Percentiles rank a stretch among this genome's conserved stretches.
Conservation (phyloP, 2,329 filamentous ascomycete genomes). For the Fusarium sp. region DNA sequence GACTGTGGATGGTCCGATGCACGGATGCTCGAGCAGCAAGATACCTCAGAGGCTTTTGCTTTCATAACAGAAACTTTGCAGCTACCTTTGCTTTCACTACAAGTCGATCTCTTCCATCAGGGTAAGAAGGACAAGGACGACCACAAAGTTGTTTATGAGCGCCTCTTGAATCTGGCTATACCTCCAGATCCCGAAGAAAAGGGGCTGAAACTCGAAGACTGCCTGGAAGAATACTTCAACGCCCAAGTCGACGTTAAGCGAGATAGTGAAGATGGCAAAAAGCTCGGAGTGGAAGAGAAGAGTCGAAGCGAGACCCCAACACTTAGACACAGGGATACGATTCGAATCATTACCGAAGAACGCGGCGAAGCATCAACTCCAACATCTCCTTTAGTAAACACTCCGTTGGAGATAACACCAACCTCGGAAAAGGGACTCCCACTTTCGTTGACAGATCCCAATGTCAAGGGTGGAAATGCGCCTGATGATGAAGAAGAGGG, state of each 20-base stretch:
- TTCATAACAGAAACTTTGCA: conserved; percentile 94
- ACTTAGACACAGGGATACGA: conserved; percentile 49
- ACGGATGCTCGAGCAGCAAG: conserved; percentile 82
- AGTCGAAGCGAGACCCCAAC: conserved; percentile 41
- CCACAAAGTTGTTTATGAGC: conserved; percentile 94
- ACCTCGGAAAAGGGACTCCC: conserved; percentile 30
- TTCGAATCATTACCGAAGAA: conserved; percentile 53
- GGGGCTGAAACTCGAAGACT: conserved; percentile 86
- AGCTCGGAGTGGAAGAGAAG: conserved; percentile 50
- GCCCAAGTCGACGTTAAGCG: conserved; percentile 89
- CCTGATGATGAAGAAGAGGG: conserved; percentile 33
- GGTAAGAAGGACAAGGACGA: conserved; percentile 88
- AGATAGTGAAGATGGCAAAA: conserved; percentile 71
- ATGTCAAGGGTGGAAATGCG: conserved; percentile 14
- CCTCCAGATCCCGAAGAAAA: conserved; percentile 78
- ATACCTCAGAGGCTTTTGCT: conserved; percentile 94
- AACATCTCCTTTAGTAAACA: conserved; percentile 50
- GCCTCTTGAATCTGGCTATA: conserved; percentile 91
- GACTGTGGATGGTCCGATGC: conserved; percentile 93
- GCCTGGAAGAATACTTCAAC: conserved; percentile 95
- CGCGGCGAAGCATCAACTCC: conserved; percentile 51
- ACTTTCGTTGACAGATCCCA: conserved; percentile 4
- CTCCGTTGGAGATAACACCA: conserved; percentile 40
- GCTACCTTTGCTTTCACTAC: conserved; percentile 86
- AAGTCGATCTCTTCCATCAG: conserved; percentile 94